phyloP scores from a whole-genome alignment of 1,139 yeast genomes.

The Petasospora fabianii region DNA sequence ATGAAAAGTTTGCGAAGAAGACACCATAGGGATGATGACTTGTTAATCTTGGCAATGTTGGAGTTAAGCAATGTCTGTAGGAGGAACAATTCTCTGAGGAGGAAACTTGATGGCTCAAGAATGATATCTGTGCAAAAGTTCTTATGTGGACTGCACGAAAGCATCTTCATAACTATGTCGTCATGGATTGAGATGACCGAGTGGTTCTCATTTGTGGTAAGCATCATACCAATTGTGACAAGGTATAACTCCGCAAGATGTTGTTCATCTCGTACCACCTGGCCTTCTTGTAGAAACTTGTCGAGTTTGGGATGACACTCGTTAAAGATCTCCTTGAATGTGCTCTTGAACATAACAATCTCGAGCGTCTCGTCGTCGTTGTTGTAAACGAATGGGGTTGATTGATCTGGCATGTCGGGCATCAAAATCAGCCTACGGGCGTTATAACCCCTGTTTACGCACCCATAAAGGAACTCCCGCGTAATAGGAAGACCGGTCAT shows the following conservation, averaged over 20 bases:
- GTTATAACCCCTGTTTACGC: conserved; percentile 11
- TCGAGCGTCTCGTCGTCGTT: conserved; percentile 23
- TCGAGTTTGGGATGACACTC: conserved; percentile 30
- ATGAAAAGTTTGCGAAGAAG: conserved; percentile 32
- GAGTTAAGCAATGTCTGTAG: conserved; percentile 34
- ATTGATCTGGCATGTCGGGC: conserved; percentile 22
- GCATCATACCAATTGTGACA: conserved; percentile 35
- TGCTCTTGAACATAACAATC: conserved; percentile 29
- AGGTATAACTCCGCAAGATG: conserved; percentile 12
- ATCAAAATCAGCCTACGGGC: conserved; percentile 23
- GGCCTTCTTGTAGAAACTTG: conserved; percentile 7
- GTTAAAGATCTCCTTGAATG: conserved; percentile 27
- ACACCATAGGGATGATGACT: conserved; percentile 42
- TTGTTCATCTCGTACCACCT: conserved; percentile 8
- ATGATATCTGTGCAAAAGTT: conserved; percentile 11
- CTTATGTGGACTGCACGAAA: conserved; percentile 1
- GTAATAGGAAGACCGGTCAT: conserved; percentile 5
- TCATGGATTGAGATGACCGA: conserved; percentile 32
- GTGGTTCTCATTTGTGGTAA: conserved; percentile 39
- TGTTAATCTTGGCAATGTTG: conserved; percentile 37
- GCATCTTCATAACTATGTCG: conserved; percentile 16
- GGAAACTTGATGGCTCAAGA: conserved; percentile 13
- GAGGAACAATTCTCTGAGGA: conserved; percentile 27
- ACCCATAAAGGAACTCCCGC: conserved; percentile 12
- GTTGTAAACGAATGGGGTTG: conserved; percentile 19